A percentile compares a stretch with the other conserved stretches of the same genome.
Conservation (phyloP, 208 protist species). For the Acanthamoeba castellanii region DNA sequence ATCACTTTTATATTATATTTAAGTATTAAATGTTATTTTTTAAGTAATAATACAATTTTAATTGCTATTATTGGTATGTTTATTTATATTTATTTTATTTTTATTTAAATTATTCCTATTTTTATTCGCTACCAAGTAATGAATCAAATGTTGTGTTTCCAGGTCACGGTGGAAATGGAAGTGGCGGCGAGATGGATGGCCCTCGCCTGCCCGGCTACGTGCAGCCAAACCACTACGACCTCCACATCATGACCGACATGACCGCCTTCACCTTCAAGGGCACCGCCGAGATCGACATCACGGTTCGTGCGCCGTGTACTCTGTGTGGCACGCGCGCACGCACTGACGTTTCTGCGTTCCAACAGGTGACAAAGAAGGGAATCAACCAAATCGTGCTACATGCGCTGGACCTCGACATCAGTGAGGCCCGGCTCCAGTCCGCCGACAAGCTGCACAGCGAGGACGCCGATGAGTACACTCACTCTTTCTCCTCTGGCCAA, state of each 20-base stretch:
- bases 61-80: too few species aligned
- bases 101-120: background rate
- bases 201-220: background rate
- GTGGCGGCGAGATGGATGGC: background rate
- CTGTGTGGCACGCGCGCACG: background rate
- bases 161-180: background rate
- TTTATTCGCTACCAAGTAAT: background rate
- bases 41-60: too few species aligned
- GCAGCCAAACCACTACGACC: background rate
- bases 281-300: background rate
- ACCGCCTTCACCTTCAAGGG: background rate
- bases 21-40: too few species aligned
- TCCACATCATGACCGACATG: constrained; percentile 18
- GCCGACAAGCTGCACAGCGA: constrained; percentile 80
- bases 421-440: constrained; percentile 60
- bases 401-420: constrained; percentile 80
- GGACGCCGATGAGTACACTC: constrained; percentile 15
- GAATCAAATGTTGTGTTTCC: background rate
- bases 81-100: background rate
- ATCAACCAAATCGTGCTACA: constrained; percentile 80
- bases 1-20: background rate
- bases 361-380: constrained; percentile 7
- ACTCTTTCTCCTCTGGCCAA: background rate
- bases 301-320: background rate
- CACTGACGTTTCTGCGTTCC: background rate